Percentiles rank a stretch among this genome's conserved stretches.
phyloP scores from a whole-genome alignment of 1,284 basidiomycete genomes.

The Ustilago crameri region DNA sequence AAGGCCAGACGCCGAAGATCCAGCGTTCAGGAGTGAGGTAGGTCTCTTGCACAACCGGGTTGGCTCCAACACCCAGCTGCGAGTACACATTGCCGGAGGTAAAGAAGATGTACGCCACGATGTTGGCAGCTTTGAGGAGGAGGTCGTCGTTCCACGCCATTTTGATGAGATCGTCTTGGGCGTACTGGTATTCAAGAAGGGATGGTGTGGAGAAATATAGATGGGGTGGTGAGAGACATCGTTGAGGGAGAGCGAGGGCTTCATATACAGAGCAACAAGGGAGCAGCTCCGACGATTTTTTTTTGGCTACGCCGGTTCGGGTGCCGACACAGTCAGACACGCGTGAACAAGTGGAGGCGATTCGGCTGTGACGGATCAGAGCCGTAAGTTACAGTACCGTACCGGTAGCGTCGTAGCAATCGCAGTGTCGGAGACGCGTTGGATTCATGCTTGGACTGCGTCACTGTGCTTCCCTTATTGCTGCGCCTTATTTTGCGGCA shows the following conservation, averaged over 20 bases:
- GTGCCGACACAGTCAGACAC: not conserved
- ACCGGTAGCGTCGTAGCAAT: no score
- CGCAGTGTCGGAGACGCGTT: no score
- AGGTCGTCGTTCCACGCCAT: constrained; percentile 57
- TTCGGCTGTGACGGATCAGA: not conserved
- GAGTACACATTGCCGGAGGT: constrained; percentile 89
- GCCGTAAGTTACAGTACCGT: no score
- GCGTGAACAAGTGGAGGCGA: constrained; percentile 1
- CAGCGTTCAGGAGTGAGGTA: constrained; percentile 90
- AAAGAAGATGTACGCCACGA: constrained; percentile 81
- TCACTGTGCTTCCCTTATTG: no score
- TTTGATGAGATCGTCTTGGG: not conserved
- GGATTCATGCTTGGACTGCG: no score
- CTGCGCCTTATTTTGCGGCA: no score
- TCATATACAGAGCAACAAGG: not conserved
- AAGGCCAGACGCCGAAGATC: constrained; percentile 80
- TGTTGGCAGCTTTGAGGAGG: constrained; percentile 76
- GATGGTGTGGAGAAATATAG: not conserved
- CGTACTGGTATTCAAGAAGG: not conserved
- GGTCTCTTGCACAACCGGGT: constrained; percentile 72
- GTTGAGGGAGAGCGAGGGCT: not conserved
- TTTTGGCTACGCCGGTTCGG: not conserved
- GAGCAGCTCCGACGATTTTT: no score
- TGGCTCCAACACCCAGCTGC: constrained; percentile 71
- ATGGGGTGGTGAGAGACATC: not conserved